Evolutionary conservation across 192 early-diverging fungal species (phyloP).

Genomic region (Backusella mclennaniae): DNA sequence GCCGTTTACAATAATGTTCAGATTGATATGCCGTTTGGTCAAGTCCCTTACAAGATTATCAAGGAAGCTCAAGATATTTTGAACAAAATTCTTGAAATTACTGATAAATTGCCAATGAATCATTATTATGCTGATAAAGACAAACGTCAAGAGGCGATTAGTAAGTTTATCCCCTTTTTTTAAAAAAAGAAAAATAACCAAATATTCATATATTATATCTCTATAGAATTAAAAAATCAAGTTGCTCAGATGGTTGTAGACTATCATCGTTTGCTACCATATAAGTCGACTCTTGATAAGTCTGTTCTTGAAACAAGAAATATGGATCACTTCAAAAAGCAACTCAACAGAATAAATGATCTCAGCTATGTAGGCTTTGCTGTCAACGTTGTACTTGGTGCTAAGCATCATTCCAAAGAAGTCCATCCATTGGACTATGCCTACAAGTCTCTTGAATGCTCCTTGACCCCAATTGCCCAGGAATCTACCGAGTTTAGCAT

Average conservation of each 20-base stretch:
- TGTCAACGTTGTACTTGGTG: constrained; percentile 32
- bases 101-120: constrained; percentile 7
- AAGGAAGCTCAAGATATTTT: constrained; percentile 58
- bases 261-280: constrained; percentile 77
- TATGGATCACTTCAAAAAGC: not conserved
- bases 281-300: constrained; percentile 45
- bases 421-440: constrained; percentile 35
- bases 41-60: constrained; percentile 64
- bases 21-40: constrained; percentile 78
- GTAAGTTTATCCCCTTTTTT: not conserved
- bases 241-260: constrained; percentile 14
- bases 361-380: constrained; percentile 29
- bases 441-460: constrained; percentile 26
- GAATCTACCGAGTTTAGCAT: constrained; percentile 14
- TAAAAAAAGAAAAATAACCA: not conserved
- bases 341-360: constrained; percentile 17
- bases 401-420: constrained; percentile 19
- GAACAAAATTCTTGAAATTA: constrained; percentile 49
- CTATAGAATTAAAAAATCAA: not conserved
- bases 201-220: not conserved
- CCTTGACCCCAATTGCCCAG: constrained; percentile 9
- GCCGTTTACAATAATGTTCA: constrained; percentile 52
- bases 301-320: not conserved
- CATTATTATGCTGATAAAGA: not conserved
- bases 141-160: not conserved